A percentile compares a stretch with the other conserved stretches of the same genome.
These are phyloP conservation scores for Daldinia sp. DNA, from an alignment of 2,329 filamentous ascomycete species.

Conservation along the genomic window DNA sequence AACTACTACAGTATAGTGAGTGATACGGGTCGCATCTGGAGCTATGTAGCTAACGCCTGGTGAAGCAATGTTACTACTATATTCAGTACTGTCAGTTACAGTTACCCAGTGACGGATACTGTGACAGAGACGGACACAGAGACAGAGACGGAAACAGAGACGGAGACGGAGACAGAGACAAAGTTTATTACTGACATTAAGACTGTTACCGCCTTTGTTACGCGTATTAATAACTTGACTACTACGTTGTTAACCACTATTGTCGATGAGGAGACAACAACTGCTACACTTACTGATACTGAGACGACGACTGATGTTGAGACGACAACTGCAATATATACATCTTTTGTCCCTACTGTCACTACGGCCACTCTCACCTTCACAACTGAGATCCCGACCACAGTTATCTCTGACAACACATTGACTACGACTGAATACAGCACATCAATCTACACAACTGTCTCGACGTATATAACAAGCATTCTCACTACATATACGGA, in stretches of 20 bases:
- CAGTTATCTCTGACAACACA: slow-evolving; percentile 42
- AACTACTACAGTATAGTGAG: slow-evolving; percentile 31
- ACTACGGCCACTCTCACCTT: slow-evolving; percentile 40
- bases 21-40: slow-evolving; percentile 2
- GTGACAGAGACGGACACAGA: slow-evolving; percentile 20
- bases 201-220: slow-evolving; percentile 26
- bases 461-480: slow-evolving; percentile 40
- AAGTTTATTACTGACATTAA: background rate
- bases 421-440: slow-evolving; percentile 42
- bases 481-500: slow-evolving; percentile 38
- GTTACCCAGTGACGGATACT: slow-evolving; percentile 38
- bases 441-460: slow-evolving; percentile 44
- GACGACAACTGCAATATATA: slow-evolving; percentile 40
- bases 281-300: slow-evolving; percentile 5
- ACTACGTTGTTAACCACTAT: slow-evolving; percentile 11
- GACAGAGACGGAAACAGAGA: slow-evolving; percentile 38
- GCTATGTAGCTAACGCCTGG: slow-evolving; percentile 28
- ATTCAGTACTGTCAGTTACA: slow-evolving; percentile 35
- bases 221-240: slow-evolving; percentile 22
- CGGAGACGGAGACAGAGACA: slow-evolving; percentile 4
- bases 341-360: slow-evolving; percentile 43
- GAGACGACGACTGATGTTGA: background rate
- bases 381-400: slow-evolving; percentile 45
- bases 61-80: slow-evolving; percentile 42
- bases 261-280: slow-evolving; percentile 31